These are phyloP conservation scores for Blastocystis sp. DNA, from an alignment of 352 stramenopile genomes.

Conservation along the genomic window DNA sequence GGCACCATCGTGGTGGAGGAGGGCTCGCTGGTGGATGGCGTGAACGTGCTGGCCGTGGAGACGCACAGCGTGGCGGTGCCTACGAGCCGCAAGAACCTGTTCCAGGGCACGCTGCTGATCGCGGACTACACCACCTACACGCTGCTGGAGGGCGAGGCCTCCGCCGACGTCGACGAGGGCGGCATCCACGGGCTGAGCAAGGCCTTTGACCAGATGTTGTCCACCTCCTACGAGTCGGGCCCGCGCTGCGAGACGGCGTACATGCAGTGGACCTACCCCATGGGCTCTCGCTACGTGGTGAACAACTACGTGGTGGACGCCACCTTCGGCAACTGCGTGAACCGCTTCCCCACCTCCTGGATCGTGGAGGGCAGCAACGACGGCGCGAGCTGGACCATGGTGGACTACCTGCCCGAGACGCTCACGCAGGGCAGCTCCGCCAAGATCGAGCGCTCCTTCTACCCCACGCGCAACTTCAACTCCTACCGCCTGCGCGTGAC, in stretches of 20 bases:
- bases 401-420: slow-evolving; percentile 50
- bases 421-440: neutral
- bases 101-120: slow-evolving; percentile 34
- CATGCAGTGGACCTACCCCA: slow-evolving; percentile 65
- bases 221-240: slow-evolving; percentile 47
- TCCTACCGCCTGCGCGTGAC: slow-evolving; percentile 66
- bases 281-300: slow-evolving; percentile 57
- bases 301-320: slow-evolving; percentile 54
- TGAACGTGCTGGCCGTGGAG: slow-evolving; percentile 55
- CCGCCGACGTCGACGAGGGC: slow-evolving; percentile 38
- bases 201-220: slow-evolving; percentile 58
- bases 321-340: slow-evolving; percentile 22
- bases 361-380: slow-evolving; percentile 63
- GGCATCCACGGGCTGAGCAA: slow-evolving; percentile 45
- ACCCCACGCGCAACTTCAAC: slow-evolving; percentile 46
- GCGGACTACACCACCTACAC: slow-evolving; percentile 37
- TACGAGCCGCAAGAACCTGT: neutral
- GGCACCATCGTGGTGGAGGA: slow-evolving; percentile 5
- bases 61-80: slow-evolving; percentile 14
- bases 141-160: slow-evolving; percentile 46
- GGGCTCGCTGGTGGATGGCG: neutral
- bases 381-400: slow-evolving; percentile 46
- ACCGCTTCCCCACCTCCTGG: slow-evolving; percentile 51
- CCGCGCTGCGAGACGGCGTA: slow-evolving; percentile 52
- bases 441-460: slow-evolving; percentile 10